Base-by-base conservation (phyloP, 2,329 filamentous ascomycete species). In the Saccharata proteae region DNA sequence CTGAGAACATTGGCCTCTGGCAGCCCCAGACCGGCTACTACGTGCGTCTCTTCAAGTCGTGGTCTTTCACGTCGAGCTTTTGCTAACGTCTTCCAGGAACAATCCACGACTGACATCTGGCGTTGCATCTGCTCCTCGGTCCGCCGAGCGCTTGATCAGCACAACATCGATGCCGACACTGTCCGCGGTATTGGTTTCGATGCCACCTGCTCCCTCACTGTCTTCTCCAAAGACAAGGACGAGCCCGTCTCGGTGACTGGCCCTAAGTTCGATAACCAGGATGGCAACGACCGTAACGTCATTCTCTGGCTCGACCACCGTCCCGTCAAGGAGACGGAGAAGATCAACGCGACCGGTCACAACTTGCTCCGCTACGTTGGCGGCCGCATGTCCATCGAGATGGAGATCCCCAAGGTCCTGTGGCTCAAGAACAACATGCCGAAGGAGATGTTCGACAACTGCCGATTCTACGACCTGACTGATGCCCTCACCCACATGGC, bases 391-490 rank as follows among this genome's bases (percentile, higher is more conserved):
- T 93, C 84, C 54, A 88, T 94, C 42, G 90, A 98, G 65, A 98
- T 98, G 90, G 90, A 98, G 57, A 92, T 98, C 34, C 90, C 90
- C 41, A 98, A 98, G 62, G 83, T 94, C 1, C 68, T 96, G 36
- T 98, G 90, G 90, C 69, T 98, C 51, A 96, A 96, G 70, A 93
- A 93, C 59, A 74, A 96, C 61, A 96, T 98, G 90, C 80, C 90
- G 3, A 69, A 80, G 34, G 82, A 93, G 47, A 66, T 90, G 11
- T 98, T 96, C 48, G 77, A 78, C 34, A 76, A 79, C 39, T 94
- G 86, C 74, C 94, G 93, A 58, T 98, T 98, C 53, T 98, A 93
- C 57, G 90, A 98, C 51, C 61, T 98, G 47, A 77, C 77, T 1
- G 90, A 98, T 58, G 90, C 85, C 9, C 68, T 98, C 36, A 96